These are phyloP conservation scores for Penicillium ochrochloron DNA, from an alignment of 495 filamentous ascomycete species.

Conservation along the genomic window DNA sequence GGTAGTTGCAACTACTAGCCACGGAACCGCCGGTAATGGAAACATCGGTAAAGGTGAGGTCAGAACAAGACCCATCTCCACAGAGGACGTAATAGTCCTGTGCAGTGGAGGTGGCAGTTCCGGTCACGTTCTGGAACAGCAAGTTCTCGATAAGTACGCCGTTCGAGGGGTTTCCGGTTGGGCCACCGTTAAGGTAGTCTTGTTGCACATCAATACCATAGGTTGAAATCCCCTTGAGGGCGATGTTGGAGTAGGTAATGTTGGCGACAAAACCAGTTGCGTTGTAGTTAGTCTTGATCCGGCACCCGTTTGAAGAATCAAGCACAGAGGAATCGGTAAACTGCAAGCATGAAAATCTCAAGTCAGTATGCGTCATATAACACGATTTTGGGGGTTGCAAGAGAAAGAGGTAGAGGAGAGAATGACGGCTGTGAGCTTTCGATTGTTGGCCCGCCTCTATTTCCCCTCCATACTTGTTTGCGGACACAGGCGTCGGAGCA, in stretches of 20 bases:
- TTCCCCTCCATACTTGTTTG: neutral
- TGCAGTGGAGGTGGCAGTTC: slow-evolving; percentile 26
- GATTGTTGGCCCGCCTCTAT: neutral
- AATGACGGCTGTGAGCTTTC: neutral
- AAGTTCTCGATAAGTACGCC: slow-evolving; percentile 64
- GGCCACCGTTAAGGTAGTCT: slow-evolving; percentile 66
- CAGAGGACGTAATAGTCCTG: slow-evolving; percentile 11
- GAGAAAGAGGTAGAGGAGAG: neutral
- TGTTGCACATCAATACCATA: slow-evolving; percentile 71
- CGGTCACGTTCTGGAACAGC: slow-evolving; percentile 27
- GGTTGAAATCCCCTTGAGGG: slow-evolving; percentile 56
- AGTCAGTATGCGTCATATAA: neutral
- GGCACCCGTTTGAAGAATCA: slow-evolving; percentile 21
- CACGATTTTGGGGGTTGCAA: neutral
- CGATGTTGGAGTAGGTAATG: slow-evolving; percentile 63
- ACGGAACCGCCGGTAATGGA: slow-evolving; percentile 8
- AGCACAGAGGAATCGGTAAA: neutral
- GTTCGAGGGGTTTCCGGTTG: slow-evolving; percentile 60
- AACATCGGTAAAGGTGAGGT: neutral
- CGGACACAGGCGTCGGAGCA: neutral
- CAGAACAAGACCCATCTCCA: slow-evolving; percentile 9
- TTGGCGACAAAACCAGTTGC: slow-evolving; percentile 59
- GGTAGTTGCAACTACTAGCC: slow-evolving; percentile 5
- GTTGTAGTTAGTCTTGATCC: slow-evolving; percentile 65
- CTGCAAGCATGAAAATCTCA: neutral